phyloP scores from a whole-genome alignment of 495 filamentous ascomycete genomes.

The Cercophora sp. region DNA sequence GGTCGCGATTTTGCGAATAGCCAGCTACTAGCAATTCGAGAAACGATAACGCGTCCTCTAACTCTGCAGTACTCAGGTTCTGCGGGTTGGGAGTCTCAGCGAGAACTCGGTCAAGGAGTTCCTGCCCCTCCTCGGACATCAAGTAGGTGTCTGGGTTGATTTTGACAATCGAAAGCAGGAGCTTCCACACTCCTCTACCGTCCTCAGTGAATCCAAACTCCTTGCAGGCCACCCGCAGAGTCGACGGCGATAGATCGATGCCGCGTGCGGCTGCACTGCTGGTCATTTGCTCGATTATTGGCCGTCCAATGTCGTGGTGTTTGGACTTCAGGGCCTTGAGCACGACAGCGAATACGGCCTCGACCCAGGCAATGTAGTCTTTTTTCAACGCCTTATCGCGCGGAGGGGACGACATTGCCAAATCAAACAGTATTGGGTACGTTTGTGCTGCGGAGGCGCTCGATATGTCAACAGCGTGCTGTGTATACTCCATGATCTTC shows the following conservation, averaged over 20 bases:
- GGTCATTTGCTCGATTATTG: constrained; percentile 35
- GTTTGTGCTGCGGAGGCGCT: constrained; percentile 30
- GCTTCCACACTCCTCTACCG: constrained; percentile 50
- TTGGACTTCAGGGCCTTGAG: constrained; percentile 21
- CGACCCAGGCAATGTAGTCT: constrained; percentile 62
- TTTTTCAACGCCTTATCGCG: constrained; percentile 50
- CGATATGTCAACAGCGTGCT: constrained; percentile 29
- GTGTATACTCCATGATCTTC: constrained; percentile 32
- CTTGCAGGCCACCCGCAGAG: constrained; percentile 39
- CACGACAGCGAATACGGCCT: constrained; percentile 58
- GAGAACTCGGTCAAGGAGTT: constrained; percentile 35
- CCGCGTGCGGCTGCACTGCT: constrained; percentile 33
- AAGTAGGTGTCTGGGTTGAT: constrained; percentile 69
- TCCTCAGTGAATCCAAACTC: constrained; percentile 35
- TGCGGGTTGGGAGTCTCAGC: constrained; percentile 22
- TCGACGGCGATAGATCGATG: constrained; percentile 18
- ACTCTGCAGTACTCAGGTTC: constrained; percentile 7
- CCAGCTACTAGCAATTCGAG: constrained; percentile 58
- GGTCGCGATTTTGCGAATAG: constrained; percentile 60
- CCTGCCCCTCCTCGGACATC: constrained; percentile 27
- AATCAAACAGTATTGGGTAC: constrained; percentile 51
- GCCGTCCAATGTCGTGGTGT: constrained; percentile 9
- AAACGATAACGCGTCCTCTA: constrained; percentile 27
- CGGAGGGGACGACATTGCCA: constrained; percentile 54
- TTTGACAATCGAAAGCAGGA: constrained; percentile 58